Evolutionary conservation across 2,329 filamentous ascomycete genomes (phyloP).

Genomic region (Dactylellina drechsleri): DNA sequence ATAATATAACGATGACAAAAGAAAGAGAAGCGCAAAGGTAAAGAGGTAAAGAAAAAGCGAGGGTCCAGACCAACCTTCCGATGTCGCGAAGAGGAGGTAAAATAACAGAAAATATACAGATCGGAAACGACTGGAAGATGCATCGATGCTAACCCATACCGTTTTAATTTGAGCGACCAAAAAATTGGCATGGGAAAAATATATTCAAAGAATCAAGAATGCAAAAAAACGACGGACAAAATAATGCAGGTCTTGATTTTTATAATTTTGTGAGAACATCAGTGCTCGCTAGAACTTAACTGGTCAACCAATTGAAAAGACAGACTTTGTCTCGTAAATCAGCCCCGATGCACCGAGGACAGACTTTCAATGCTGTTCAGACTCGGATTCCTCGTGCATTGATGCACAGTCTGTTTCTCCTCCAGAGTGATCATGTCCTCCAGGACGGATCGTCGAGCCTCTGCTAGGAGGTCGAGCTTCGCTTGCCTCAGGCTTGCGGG

Average conservation of each 20-base stretch:
- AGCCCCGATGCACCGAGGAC: too few species aligned
- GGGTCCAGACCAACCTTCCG: neutral
- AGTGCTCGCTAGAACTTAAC: too few species aligned
- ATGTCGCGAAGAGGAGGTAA: neutral
- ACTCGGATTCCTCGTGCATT: slow-evolving; percentile 28
- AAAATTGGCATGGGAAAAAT: neutral
- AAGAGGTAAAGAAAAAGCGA: neutral
- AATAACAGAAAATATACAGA: neutral
- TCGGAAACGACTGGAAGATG: slow-evolving; percentile 1
- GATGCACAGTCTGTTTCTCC: slow-evolving; percentile 45
- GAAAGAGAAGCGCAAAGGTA: neutral
- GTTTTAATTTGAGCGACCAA: neutral
- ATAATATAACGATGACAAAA: neutral
- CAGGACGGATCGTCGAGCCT: slow-evolving; percentile 36
- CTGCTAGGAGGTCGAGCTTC: slow-evolving; percentile 29
- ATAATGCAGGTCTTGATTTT: too few species aligned
- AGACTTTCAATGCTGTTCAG: neutral
- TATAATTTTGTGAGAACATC: too few species aligned
- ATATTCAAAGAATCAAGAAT: neutral
- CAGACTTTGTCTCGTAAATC: too few species aligned
- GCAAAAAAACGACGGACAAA: slow-evolving; percentile 1
- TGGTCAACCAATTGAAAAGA: too few species aligned
- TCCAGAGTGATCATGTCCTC: slow-evolving; percentile 19
- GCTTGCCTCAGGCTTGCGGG: slow-evolving; percentile 28
- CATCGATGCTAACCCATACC: neutral